Evolutionary conservation across 2,329 filamentous ascomycete species (phyloP).

Genomic region (Trichoderma harzianum): DNA sequence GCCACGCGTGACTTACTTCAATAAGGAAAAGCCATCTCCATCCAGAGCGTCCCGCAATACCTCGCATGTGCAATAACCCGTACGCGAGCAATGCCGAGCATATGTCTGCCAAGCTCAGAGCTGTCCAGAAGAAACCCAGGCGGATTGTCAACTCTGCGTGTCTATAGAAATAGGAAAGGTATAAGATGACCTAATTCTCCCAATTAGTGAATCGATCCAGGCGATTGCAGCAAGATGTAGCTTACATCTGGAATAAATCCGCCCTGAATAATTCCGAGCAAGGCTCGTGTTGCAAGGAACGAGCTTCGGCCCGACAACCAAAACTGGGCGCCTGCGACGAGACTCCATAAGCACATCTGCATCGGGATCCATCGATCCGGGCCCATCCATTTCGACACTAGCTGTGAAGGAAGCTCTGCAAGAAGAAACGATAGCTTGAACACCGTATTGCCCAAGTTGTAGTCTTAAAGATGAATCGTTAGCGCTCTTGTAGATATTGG

Average conservation of each 20-base stretch:
- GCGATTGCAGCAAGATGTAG: not conserved
- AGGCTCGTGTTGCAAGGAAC: slow-evolving; percentile 37
- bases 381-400: slow-evolving; percentile 56
- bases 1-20: not conserved
- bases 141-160: slow-evolving; percentile 65
- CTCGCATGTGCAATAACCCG: slow-evolving; percentile 37
- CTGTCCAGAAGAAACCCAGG: slow-evolving; percentile 67
- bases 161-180: slow-evolving; percentile 74
- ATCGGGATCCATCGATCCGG: slow-evolving; percentile 59
- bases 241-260: slow-evolving; percentile 46
- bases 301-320: slow-evolving; percentile 38
- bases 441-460: slow-evolving; percentile 34
- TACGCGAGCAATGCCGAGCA: slow-evolving; percentile 48
- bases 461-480: slow-evolving; percentile 26
- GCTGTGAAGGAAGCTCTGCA: slow-evolving; percentile 53
- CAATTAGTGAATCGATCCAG: slow-evolving; percentile 3
- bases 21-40: slow-evolving; percentile 36
- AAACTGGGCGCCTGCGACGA: slow-evolving; percentile 49
- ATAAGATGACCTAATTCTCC: slow-evolving; percentile 38
- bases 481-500: not conserved
- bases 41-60: slow-evolving; percentile 35
- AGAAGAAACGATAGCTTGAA: slow-evolving; percentile 32
- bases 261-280: slow-evolving; percentile 43
- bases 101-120: slow-evolving; percentile 56
- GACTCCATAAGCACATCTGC: slow-evolving; percentile 55